Conservation (phyloP, 805 yeast genomes). For the Myxozyma melibiosi region DNA sequence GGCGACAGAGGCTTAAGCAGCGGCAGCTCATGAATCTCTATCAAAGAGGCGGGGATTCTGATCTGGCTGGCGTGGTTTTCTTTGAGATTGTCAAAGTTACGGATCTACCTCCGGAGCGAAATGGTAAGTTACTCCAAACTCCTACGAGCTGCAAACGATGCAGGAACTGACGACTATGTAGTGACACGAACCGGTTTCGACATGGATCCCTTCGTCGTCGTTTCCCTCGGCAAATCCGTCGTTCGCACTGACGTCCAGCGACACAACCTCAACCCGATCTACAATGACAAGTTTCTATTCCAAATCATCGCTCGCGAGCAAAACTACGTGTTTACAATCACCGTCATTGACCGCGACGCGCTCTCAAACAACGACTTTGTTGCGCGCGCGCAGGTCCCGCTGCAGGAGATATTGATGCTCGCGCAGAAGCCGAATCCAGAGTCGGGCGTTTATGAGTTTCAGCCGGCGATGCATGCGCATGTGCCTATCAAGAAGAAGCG, state of each 20-base stretch:
- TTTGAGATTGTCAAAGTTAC: conserved; percentile 73
- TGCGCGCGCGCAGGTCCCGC: conserved; percentile 62
- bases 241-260: conserved; percentile 82
- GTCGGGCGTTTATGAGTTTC: conserved; percentile 39
- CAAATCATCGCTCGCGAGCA: conserved; percentile 70
- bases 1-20: conserved; percentile 3
- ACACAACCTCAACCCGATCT: conserved; percentile 80
- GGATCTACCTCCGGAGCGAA: conserved; percentile 76
- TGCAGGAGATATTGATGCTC: conserved; percentile 49
- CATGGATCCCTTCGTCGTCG: conserved; percentile 95
- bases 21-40: conserved; percentile 11
- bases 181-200: conserved; percentile 78
- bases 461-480: neutral
- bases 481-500: neutral
- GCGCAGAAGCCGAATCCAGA: conserved; percentile 43
- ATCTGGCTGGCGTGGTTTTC: conserved; percentile 66
- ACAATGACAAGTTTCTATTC: conserved; percentile 77
- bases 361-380: conserved; percentile 82
- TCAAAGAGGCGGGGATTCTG: conserved; percentile 29
- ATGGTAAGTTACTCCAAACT: conserved; percentile 39
- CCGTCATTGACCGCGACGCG: conserved; percentile 81
- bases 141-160: neutral
- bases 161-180: neutral
- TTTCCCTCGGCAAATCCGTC: conserved; percentile 85
- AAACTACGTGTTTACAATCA: conserved; percentile 65